Base-by-base conservation (phyloP, 2,329 filamentous ascomycete species). In the Aureobasidium uvarum region DNA sequence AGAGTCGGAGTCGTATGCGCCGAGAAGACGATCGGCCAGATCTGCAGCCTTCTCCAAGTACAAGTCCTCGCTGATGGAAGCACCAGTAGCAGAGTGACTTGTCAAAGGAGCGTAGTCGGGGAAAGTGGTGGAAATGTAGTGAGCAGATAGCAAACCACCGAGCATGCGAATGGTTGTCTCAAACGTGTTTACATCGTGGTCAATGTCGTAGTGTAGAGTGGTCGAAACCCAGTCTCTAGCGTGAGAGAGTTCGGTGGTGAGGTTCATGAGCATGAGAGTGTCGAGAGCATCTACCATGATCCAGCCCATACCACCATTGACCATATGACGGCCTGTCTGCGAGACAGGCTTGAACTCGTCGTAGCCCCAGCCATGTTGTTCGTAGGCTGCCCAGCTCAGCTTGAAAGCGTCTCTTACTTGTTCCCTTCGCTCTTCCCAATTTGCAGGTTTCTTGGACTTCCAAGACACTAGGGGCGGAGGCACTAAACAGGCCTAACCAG, bases 101-200 rank as follows among this genome's bases (percentile, higher is more conserved):
- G 80, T 73, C 65, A 92, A 81, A 0, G 91, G 87, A 14, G 92
- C 92, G 70, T 96, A 82, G n/a, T 89, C 78, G 0, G 92, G 92
- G 70, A 89, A 94, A 64, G 86, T 84, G 28, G 86, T 95, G 25
- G 92, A 94, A n/a, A 99, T 83, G 77, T 98, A 98, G 76, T 99
- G 92, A 11, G 95, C 95, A 1, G 93, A 93, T 39, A 99, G 82
- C 48, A 99, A 81, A 13, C 95, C 95, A 18, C 95, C 95, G 58
- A 99, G 82, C 93, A 98, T 98, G 62, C 95, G 90, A 72, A 98
- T 98, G 0, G 94, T 98, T 8, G 94, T 98, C 80, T 99, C 95
- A 72, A 98, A 99, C 0, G 92, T 97, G 76, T 92, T 98, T 65
- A 99, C 94, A 75, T 97, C 92, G 75, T 97, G 92, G 72, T 97